phyloP scores from a whole-genome alignment of 129 eudicot genomes.

The Lonicera japonica region DNA sequence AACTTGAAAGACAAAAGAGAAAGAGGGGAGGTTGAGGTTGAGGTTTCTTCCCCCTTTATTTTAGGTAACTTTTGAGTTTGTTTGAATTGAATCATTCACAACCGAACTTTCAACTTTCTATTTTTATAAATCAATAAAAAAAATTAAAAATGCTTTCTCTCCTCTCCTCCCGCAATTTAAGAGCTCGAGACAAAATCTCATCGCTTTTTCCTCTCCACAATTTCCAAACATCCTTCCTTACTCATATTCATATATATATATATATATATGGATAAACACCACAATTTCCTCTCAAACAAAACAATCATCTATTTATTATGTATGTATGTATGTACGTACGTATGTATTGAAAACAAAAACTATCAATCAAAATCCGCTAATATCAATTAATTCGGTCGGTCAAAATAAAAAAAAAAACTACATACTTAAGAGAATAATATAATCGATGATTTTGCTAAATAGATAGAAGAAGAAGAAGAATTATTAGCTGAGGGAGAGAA shows the following conservation, averaged over 20 bases:
- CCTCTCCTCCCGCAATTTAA: slow-evolving; percentile 9
- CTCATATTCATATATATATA: background rate
- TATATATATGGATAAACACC: background rate
- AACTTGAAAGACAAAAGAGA: background rate
- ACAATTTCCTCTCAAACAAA: too few species aligned
- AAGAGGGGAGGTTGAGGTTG: background rate
- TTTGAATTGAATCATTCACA: too few species aligned
- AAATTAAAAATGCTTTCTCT: background rate
- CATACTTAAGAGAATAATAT: background rate
- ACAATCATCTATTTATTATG: too few species aligned
- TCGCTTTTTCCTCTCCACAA: background rate
- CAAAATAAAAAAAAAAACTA: background rate
- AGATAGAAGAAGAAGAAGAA: background rate
- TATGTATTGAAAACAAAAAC: background rate
- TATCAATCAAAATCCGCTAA: background rate
- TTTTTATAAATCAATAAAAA: background rate
- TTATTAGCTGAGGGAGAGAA: background rate
- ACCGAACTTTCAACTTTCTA: background rate
- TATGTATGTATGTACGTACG: background rate
- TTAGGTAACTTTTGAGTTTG: too few species aligned
- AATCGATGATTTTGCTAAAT: background rate
- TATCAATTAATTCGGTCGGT: background rate
- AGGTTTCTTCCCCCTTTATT: too few species aligned
- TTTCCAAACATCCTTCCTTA: background rate
- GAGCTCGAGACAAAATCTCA: slow-evolving; percentile 3